Evolutionary conservation across 495 filamentous ascomycete species (phyloP).

Genomic region (Podospora didyma): DNA sequence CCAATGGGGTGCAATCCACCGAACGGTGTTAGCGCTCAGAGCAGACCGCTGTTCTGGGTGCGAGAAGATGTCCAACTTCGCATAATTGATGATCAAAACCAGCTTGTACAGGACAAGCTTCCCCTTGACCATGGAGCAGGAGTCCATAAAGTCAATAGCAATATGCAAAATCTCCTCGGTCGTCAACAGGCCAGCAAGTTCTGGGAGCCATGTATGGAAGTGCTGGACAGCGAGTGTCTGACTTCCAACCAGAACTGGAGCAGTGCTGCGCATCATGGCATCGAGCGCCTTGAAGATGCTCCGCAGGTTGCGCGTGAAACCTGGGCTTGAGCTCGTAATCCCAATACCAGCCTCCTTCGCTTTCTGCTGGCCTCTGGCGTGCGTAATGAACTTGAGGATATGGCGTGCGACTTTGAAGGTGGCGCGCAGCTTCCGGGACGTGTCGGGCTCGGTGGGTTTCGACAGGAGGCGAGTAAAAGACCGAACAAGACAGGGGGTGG

Average conservation of each 20-base stretch:
- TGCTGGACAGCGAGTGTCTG: conserved; percentile 95
- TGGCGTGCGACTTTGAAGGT: conserved; percentile 94
- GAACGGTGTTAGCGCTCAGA: conserved; percentile 74
- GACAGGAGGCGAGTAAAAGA: conserved; percentile 80
- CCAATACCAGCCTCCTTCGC: conserved; percentile 86
- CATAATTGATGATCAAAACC: conserved; percentile 86
- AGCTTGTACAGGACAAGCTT: conserved; percentile 95
- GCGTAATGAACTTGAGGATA: conserved; percentile 91
- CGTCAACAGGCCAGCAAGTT: conserved; percentile 69
- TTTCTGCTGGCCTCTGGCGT: conserved; percentile 81
- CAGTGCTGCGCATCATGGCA: conserved; percentile 77
- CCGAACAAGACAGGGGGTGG: conserved; percentile 83
- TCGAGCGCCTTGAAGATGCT: conserved; percentile 88
- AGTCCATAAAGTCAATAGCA: conserved; percentile 89
- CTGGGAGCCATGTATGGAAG: conserved; percentile 94
- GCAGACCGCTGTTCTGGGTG: conserved; percentile 67
- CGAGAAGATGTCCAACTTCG: conserved; percentile 72
- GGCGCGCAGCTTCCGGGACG: conserved; percentile 77
- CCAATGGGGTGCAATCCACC: conserved; percentile 95
- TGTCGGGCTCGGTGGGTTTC: conserved; percentile 73
- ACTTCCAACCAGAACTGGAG: conserved; percentile 82
- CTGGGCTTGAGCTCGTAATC: conserved; percentile 68
- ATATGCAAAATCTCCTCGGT: conserved; percentile 86
- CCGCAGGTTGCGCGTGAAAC: conserved; percentile 79
- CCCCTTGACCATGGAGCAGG: conserved; percentile 81